Evolutionary conservation across 2,329 filamentous ascomycete species (phyloP).

Genomic region (Verticillium dahliae): DNA sequence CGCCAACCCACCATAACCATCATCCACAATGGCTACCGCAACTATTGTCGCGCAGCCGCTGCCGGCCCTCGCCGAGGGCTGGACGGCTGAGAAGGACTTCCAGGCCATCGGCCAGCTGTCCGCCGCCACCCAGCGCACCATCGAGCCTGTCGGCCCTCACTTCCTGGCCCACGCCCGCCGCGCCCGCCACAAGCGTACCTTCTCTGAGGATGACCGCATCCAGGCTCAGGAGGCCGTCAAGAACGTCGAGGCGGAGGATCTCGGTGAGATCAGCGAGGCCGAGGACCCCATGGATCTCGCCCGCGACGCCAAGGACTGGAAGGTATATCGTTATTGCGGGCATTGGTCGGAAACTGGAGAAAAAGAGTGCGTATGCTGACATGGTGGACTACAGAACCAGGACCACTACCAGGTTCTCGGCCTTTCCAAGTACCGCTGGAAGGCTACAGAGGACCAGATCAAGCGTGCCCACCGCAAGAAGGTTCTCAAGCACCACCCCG

Average conservation of each 20-base stretch:
- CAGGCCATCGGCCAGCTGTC: conserved; percentile 75
- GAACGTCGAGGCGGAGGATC: conserved; percentile 88
- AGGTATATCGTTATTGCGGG: conserved; percentile 49
- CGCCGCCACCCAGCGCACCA: conserved; percentile 71
- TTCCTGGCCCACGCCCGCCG: conserved; percentile 96
- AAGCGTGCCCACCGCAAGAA: conserved; percentile 99
- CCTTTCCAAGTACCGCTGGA: conserved; percentile 84
- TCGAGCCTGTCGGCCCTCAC: conserved; percentile 95
- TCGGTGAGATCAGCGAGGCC: conserved; percentile 84
- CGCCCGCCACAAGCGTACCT: conserved; percentile 93
- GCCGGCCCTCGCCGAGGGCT: conserved; percentile 70
- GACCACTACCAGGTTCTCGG: conserved; percentile 98
- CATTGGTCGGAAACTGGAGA: not conserved
- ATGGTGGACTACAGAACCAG: conserved; percentile 56
- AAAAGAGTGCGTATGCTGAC: conserved; percentile 2
- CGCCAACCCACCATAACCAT: not conserved
- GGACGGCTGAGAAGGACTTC: conserved; percentile 88
- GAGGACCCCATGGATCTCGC: conserved; percentile 91
- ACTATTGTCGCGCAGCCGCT: conserved; percentile 58
- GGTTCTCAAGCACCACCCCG: conserved; percentile 96
- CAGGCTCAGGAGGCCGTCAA: conserved; percentile 92
- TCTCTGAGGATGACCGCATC: conserved; percentile 96
- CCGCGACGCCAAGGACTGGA: conserved; percentile 98
- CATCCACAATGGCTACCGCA: conserved; percentile 54
- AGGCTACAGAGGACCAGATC: conserved; percentile 95